Percentiles rank a stretch among this genome's conserved stretches.
Evolutionary conservation across 2,329 filamentous ascomycete genomes (phyloP).

Genomic region (Xylariaceae sp.): DNA sequence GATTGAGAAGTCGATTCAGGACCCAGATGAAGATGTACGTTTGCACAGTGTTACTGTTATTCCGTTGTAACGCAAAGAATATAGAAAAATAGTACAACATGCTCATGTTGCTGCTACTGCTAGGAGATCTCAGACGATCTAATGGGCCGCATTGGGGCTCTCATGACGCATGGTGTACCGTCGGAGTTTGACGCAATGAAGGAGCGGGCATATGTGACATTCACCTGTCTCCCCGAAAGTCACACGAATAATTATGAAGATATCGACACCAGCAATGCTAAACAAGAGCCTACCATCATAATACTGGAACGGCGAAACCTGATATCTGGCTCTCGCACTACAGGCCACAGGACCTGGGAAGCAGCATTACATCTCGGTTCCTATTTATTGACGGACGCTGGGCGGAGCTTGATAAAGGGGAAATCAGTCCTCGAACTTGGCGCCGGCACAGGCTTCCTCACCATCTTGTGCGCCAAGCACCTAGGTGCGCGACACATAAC

Average conservation of each 20-base stretch:
- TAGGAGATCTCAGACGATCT: conserved; percentile 67
- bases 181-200: conserved; percentile 53
- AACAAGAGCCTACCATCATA: conserved; percentile 52
- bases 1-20: conserved; percentile 63
- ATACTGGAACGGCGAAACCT: conserved; percentile 62
- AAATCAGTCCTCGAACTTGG: conserved; percentile 69
- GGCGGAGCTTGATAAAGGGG: conserved; percentile 53
- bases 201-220: conserved; percentile 68
- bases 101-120: neutral
- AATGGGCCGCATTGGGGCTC: conserved; percentile 59
- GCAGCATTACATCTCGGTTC: conserved; percentile 69
- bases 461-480: conserved; percentile 67
- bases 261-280: conserved; percentile 10
- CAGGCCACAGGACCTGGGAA: conserved; percentile 74
- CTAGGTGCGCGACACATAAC: conserved; percentile 60
- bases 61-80: neutral
- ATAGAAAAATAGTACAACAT: neutral
- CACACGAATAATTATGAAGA: neutral
- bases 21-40: conserved; percentile 66
- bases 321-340: conserved; percentile 64
- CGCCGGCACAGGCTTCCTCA: conserved; percentile 70
- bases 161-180: conserved; percentile 53
- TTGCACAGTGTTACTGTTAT: neutral
- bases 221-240: conserved; percentile 50
- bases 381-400: conserved; percentile 57